Conservation (phyloP, 805 yeast genomes). For the Ascoidea asiatica region DNA sequence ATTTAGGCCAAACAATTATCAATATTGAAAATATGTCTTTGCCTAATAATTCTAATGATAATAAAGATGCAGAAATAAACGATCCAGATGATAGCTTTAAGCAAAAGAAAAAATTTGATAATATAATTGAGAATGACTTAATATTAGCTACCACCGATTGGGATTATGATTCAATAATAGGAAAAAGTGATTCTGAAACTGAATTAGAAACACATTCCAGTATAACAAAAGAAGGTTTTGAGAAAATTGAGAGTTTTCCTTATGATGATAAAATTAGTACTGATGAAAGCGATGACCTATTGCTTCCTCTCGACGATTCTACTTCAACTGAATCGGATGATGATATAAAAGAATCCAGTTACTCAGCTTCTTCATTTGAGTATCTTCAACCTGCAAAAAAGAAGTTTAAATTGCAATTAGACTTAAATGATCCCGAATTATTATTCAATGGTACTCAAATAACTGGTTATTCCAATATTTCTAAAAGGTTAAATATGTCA, state of each 20-base stretch:
- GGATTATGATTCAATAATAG: slow-evolving; percentile 55
- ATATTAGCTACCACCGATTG: slow-evolving; percentile 64
- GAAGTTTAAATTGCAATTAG: slow-evolving; percentile 33
- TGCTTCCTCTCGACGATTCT: slow-evolving; percentile 44
- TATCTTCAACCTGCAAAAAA: slow-evolving; percentile 7
- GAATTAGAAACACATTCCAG: slow-evolving; percentile 1
- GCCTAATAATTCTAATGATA: slow-evolving; percentile 5
- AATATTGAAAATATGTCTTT: slow-evolving; percentile 6
- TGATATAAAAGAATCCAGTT: slow-evolving; percentile 22
- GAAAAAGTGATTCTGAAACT: slow-evolving; percentile 21
- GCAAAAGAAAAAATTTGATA: slow-evolving; percentile 10
- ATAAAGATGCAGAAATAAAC: slow-evolving; percentile 1
- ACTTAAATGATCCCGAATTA: slow-evolving; percentile 79
- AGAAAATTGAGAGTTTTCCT: slow-evolving; percentile 12
- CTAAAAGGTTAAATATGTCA: not conserved
- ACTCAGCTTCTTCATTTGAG: too few relatives aligned
- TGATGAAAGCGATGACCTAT: slow-evolving; percentile 19
- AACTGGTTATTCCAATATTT: too few relatives aligned
- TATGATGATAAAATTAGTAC: not conserved
- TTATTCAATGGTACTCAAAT: too few relatives aligned
- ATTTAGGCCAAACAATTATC: not conserved
- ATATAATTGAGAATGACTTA: slow-evolving; percentile 34
- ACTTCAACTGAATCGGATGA: slow-evolving; percentile 74
- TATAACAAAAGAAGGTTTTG: slow-evolving; percentile 14
- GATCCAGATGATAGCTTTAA: slow-evolving; percentile 3